Base-by-base conservation (phyloP, 768 basidiomycete genomes). In the Rhodotorula babjevae region DNA sequence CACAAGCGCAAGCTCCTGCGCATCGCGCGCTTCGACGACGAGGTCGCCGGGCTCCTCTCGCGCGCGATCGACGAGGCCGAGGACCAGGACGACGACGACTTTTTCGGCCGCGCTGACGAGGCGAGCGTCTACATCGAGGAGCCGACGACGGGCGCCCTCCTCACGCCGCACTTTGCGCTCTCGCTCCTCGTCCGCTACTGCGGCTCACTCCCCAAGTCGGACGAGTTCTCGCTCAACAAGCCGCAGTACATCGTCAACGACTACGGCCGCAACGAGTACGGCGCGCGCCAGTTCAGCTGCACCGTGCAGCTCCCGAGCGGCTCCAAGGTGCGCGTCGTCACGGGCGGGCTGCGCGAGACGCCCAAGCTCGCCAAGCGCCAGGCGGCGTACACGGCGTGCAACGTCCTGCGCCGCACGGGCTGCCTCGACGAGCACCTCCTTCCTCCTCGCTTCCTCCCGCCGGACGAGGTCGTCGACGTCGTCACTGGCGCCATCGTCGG, bases 21-120 rank as follows among this genome's bases (percentile, higher is more conserved):
- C 14, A 63, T 69, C 58, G 33, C 47, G 0, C 58, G 46, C 14
- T 65, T 46, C 47, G 68, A 55, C 44, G 3, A 59, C 55, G 62
- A 61, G 25, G 40, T 67, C 10, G 61, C 53, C 40, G 66, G 65
- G 75, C 78, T 55, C 47, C 59, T 50, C 53, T 71, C 3, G 60
- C 62, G 11, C 79, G 21, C 71, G 79, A 72, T 50, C 77, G 65
- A 67, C 61, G n/a, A 46, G 10, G 36, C 31, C 25, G 53, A 59
- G 23, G 21, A 42, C 5, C 58, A 64, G 27, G 68, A 44, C 11
- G 55, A 49, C 21, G 61, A 31, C 8, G 71, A 68, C 74, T 19
- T 53, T 11, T 64, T 65, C n/a, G 63, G 59, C 23, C 42, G 47
- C 16, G 61, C 55, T 23, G 46, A 68, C 33, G 68, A 71, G 36